phyloP scores from a whole-genome alignment of 352 stramenopile species.

The Globisporangium solare region DNA sequence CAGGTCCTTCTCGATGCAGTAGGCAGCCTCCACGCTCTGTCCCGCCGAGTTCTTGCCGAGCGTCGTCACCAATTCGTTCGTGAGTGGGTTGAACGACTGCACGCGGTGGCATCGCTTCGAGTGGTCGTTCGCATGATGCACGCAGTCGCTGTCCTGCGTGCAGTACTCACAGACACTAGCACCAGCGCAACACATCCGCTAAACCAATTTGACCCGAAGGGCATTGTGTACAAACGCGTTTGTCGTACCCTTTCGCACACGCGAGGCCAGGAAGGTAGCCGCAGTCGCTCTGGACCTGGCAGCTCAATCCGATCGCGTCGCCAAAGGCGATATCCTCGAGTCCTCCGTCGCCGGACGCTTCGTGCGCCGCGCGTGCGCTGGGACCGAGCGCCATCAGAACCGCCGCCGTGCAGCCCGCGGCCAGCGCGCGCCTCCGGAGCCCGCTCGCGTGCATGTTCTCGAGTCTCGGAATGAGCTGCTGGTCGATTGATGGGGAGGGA shows the following conservation, averaged over 20 bases:
- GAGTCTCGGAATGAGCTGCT: too few species aligned
- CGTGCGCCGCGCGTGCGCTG: too few species aligned
- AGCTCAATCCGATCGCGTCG: slow-evolving; percentile 39
- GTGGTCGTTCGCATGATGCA: slow-evolving; percentile 26
- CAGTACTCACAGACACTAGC: slow-evolving; percentile 71
- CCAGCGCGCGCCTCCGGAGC: too few species aligned
- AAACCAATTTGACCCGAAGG: too few species aligned
- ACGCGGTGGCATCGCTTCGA: slow-evolving; percentile 62
- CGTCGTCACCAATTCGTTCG: slow-evolving; percentile 29
- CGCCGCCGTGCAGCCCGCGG: too few species aligned
- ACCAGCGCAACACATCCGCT: slow-evolving; percentile 2
- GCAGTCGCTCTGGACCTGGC: slow-evolving; percentile 49
- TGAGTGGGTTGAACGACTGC: slow-evolving; percentile 24
- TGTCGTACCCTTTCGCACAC: slow-evolving; percentile 47
- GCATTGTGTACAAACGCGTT: too few species aligned
- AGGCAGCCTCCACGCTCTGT: slow-evolving; percentile 36
- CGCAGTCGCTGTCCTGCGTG: slow-evolving; percentile 53
- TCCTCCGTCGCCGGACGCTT: too few species aligned
- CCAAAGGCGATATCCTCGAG: slow-evolving; percentile 14
- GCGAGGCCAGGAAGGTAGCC: slow-evolving; percentile 71
- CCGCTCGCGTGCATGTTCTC: too few species aligned
- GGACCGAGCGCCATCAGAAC: too few species aligned
- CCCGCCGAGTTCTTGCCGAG: slow-evolving; percentile 27
- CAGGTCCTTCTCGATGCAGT: slow-evolving; percentile 82
- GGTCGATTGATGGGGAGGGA: too few species aligned